A percentile compares a stretch with the other conserved stretches of the same genome.
Conservation (phyloP, 78 protist species). For the Dictyostelium firmibasis region DNA sequence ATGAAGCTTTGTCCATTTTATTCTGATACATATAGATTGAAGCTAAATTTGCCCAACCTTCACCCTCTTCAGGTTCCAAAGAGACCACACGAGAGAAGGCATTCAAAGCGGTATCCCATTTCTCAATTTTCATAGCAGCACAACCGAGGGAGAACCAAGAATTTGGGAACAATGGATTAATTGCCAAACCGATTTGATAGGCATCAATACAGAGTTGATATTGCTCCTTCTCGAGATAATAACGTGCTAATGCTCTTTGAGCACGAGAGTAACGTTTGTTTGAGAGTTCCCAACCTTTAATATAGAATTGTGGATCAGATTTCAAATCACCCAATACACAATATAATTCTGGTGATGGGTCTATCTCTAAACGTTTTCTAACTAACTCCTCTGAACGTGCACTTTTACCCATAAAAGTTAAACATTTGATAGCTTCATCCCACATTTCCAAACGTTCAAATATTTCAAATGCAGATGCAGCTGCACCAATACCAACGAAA, state of each 20-base stretch:
- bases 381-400: conserved; percentile 81
- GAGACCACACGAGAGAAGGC: conserved; percentile 74
- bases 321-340: conserved; percentile 84
- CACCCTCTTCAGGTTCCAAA: conserved; percentile 82
- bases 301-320: conserved; percentile 43
- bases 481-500: conserved; percentile 78
- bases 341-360: conserved; percentile 75
- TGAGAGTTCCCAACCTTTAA: conserved; percentile 80
- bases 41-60: conserved; percentile 87
- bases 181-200: conserved; percentile 47
- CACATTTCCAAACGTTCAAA: conserved; percentile 87
- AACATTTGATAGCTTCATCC: conserved; percentile 83
- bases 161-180: conserved; percentile 77
- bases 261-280: conserved; percentile 73
- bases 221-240: conserved; percentile 14
- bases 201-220: conserved; percentile 42
- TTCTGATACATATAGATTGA: conserved; percentile 69
- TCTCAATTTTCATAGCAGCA: conserved; percentile 68
- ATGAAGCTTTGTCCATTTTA: conserved; percentile 42
- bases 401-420: conserved; percentile 56
- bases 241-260: conserved; percentile 66
- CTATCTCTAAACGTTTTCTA: conserved; percentile 9
- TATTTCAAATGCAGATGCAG: conserved; percentile 81
- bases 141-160: conserved; percentile 89
- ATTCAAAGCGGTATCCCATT: conserved; percentile 60